Percentiles rank a stretch among this genome's conserved stretches.
Conservation (phyloP, 1,284 basidiomycete genomes). For the Neolentinus lepideus region DNA sequence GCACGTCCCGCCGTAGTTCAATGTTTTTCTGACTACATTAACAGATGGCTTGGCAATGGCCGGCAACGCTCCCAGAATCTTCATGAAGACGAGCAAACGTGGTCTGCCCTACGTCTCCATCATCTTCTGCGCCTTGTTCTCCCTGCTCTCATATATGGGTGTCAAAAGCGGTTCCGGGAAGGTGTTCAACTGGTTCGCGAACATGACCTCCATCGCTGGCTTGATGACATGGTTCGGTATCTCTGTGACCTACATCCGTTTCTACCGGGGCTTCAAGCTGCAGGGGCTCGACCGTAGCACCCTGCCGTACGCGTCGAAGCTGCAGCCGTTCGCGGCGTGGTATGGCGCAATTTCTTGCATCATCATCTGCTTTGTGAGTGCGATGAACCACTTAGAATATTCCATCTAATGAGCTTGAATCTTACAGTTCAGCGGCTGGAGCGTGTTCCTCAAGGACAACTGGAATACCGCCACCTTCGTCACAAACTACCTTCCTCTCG, state of each 20-base stretch:
- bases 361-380: constrained; percentile 62
- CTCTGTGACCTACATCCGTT: constrained; percentile 71
- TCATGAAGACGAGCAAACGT: constrained; percentile 55
- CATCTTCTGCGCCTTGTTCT: constrained; percentile 61
- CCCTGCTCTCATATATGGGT: constrained; percentile 65
- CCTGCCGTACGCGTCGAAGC: constrained; percentile 56
- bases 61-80: constrained; percentile 74
- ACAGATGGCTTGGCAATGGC: constrained; percentile 70
- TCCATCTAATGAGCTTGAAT: constrained; percentile 4
- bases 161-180: constrained; percentile 50
- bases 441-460: constrained; percentile 63
- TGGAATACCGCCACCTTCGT: constrained; percentile 48
- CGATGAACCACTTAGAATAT: not conserved
- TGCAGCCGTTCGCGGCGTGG: constrained; percentile 73
- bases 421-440: constrained; percentile 68
- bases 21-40: not conserved
- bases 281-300: constrained; percentile 64
- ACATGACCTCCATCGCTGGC: constrained; percentile 55
- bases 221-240: constrained; percentile 85
- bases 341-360: constrained; percentile 49
- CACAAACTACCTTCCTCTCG: constrained; percentile 70
- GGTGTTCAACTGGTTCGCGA: constrained; percentile 56
- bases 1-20: not conserved
- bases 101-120: constrained; percentile 78
- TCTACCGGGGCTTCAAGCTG: constrained; percentile 66